Evolutionary conservation across 352 stramenopile species (phyloP), one percentile per base, ranked within the genome.

Genomic region (Phytopythium mirpurense): DNA sequence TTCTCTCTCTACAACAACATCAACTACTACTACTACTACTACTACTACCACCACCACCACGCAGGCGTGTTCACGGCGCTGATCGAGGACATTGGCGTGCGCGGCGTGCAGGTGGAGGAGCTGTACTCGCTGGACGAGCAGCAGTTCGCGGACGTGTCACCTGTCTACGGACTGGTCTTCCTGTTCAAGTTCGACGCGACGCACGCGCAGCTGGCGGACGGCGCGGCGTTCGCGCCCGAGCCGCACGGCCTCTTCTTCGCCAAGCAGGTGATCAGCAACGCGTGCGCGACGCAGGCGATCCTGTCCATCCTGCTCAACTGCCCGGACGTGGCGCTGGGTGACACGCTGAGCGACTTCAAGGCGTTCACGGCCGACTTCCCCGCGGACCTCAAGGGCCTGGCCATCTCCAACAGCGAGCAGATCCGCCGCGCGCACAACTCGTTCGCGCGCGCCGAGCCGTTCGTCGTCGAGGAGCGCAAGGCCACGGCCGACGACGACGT

Each of bases 251-350:
- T 99, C 6, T 99, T 98, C 72, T 99, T 98, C 76, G 93, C 95
- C n/a, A 95, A 96, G 56, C 86, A 95, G 68, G 83, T 97, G n/a
- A 97, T 98, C 41, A 93, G 66, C 52, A 99, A 99, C 70, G 95
- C 96, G 10, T 98, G 95, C 62, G 95, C 93, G 18, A 98, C 96
- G 12, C 94, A 98, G 63, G 96, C 96, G 14, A 96, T 99, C 60
- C 65, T 99, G n/a, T 95, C 80, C 42, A 95, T 98, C 44, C 62
- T 99, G 11, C 68, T 98, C n/a, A 98, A 98, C 71, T 62, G 52
- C n/a, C 41, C 69, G 16, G 65, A 84, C 36, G 54, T 95, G 16
- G 72, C 81, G 23, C 61, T 93, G 44, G 86, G 78, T 51, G 65
- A 77, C 27, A 88, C 71, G 36, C 63, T 89, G 24, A 53, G 41